Base-by-base conservation (phyloP, 2,329 filamentous ascomycete genomes). In the Fusarium subglutinans region DNA sequence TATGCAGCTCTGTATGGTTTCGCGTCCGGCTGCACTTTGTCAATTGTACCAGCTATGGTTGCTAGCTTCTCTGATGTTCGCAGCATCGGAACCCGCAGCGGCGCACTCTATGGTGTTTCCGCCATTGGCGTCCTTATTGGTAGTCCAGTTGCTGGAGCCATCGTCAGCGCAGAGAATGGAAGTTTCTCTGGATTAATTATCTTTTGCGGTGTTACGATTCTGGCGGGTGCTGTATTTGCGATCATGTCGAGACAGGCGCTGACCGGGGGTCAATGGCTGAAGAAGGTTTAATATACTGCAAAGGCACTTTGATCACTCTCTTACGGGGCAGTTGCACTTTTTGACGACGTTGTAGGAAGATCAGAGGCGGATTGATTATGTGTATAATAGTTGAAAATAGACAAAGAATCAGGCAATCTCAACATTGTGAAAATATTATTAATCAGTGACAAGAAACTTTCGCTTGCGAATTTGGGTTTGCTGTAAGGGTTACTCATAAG, bases 61-160 rank as follows among this genome's bases (percentile, higher is more conserved):
- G 81, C 81, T 2, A 87, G 90, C 57, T 88, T 91, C 55, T 88
- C 87, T 0, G 86, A 88, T 44, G 82, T 90, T 37, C 81, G 84
- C 2, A 84, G 89, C 69, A 86, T 91, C 5, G 90, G 90, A 0
- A 82, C 87, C 0, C 83, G 89, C 4, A 88, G 84, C 2, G 90
- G 90, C 1, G 53, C 72, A 0, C 55, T 73, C 11, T 79, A 71
- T 6, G 63, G 67, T 1, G 43, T 73, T 8, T 26, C 69, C 0
- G 67, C 78, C 0, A 57, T 79, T 17, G 75, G 72, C 5, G 76
- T 55, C 0, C 63, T 79, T 2, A 61, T 76, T 3, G 72, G 76
- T 8, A 74, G 68, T 5, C 78, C 78, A 1, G 76, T 79, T 6
- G 78, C 70, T 1, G 78, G 77, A 6, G 74, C 74, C 4, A 70